Base-by-base conservation (phyloP, 768 basidiomycete species). In the Pholiota microspora region DNA sequence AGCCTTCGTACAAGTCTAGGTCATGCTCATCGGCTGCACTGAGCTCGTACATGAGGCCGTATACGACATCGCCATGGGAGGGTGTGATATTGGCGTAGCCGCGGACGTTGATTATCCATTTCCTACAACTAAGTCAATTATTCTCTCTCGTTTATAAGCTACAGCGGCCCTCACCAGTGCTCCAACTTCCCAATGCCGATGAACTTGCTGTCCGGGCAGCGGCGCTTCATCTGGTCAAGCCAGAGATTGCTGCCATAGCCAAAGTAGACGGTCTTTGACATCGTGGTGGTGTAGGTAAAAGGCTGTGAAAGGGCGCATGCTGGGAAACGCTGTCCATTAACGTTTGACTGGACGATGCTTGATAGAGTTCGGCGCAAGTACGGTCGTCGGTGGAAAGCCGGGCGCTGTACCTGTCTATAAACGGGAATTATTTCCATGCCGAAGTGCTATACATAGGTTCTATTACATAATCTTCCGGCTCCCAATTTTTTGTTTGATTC, bases 211-310 rank as follows among this genome's bases (percentile, higher is more conserved):
- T 74, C 69, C n/a, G 77, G 77, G 53, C 79, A 80, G 13, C 78
- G 69, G n/a, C 64, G 62, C 25, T 66, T 63, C 80, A 80, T 81
- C 62, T 79, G 78, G 25, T 78, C 71, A 31, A 66, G 67, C 75
- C 77, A 80, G 34, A 80, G 66, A 53, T 81, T 81, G 61, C 75
- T 77, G 4, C 80, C 80, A 64, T 79, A 80, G 32, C 70, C 78
- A 62, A 80, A 79, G 62, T 81, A 78, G 7, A 73, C 49, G 1
- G 63, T 65, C 42, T 59, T 23, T 38, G 55, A 29, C 61, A 63
- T 62, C 35, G 46, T 54, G 29, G 46, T 54, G 29, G 63, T 44
- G 53, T 34, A 31, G 13, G 45, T 42, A 23, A 35, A 51, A 53
- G 49, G 32, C 36, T 62, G 61, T 53, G 50, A 53, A 55, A 34